Evolutionary conservation across 2,329 filamentous ascomycete species (phyloP), one percentile per base, ranked within the genome.

Genomic region (Beauveria pseudobassiana): DNA sequence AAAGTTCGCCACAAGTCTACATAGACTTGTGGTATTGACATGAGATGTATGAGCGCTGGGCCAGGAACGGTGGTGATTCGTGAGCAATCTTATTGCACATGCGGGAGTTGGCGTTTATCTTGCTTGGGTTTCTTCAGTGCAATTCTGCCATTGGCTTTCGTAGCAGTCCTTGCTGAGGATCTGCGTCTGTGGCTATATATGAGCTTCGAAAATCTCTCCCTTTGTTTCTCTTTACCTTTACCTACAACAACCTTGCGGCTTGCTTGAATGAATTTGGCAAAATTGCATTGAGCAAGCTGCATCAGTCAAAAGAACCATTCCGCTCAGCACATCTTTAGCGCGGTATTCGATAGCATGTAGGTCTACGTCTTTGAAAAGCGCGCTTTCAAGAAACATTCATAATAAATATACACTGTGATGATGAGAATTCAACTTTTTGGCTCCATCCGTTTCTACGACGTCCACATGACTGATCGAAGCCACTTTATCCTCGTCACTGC

Each of bases 401-500:
- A 24, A 20, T 16, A 34, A 43, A 43, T 16, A 49, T 49, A 22
- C 12, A 22, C 24, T 28, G 40, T 40, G 45, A 49, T 48, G 14
- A 28, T 26, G 5, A 53, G 14, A 20, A 12, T 26, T 16, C 5
- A 6, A n/a, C 10, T 8, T 28, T 40, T 3, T 3, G 2, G 3
- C 5, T 46, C 14, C 14, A 10, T 20, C 2, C 38, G 28, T 51
- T 18, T 38, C 2, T 62, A 56, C 42, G 42, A 65, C 40, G 63
- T 63, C 80, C 79, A 82, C 79, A 85, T 83, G 10, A 82, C 69
- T 2, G 71, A 67, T 46, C 77, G 75, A 60, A 90, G 68, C 61
- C 84, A 77, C 49, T 70, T 86, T 89, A 67, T 91, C 87, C 16
- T 78, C 74, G 3, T 86, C 77, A 0, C 80, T 82, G 1, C 81